phyloP scores from a whole-genome alignment of 495 filamentous ascomycete genomes.

The Terfezia boudieri region DNA sequence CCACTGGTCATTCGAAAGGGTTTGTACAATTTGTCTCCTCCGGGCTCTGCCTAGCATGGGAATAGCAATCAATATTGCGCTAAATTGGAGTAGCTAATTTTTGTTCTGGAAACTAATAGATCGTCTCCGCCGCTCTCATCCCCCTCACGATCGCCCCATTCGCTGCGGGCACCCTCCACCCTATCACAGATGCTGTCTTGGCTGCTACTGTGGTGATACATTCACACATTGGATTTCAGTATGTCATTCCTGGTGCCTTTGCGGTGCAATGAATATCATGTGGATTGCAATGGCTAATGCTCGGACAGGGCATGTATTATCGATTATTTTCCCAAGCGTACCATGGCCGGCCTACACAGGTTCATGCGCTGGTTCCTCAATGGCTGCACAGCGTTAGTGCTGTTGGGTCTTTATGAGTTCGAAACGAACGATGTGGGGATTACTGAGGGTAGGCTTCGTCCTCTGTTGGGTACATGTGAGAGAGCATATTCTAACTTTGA shows the following conservation, averaged over 20 bases:
- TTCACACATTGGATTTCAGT: conserved; percentile 86
- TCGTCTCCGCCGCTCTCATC: conserved; percentile 53
- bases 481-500: neutral
- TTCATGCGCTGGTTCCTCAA: conserved; percentile 45
- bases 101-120: neutral
- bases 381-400: conserved; percentile 53
- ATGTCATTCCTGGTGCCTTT: conserved; percentile 12
- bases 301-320: conserved; percentile 42
- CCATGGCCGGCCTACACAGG: neutral
- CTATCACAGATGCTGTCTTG: conserved; percentile 63
- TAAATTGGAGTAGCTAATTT: too few relatives aligned
- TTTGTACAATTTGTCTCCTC: conserved; percentile 15
- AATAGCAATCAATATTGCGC: too few relatives aligned
- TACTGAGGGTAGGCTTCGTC: conserved; percentile 37
- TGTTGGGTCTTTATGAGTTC: conserved; percentile 85
- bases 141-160: conserved; percentile 81
- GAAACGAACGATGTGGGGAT: conserved; percentile 98
- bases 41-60: neutral
- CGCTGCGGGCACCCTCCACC: conserved; percentile 74
- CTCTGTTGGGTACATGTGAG: neutral
- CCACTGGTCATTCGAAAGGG: conserved; percentile 94
- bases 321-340: conserved; percentile 57
- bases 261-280: too few relatives aligned
- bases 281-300: too few relatives aligned
- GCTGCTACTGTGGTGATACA: conserved; percentile 70